Base-by-base conservation (phyloP, 83 land plant species). In the Larix sibirica region DNA sequence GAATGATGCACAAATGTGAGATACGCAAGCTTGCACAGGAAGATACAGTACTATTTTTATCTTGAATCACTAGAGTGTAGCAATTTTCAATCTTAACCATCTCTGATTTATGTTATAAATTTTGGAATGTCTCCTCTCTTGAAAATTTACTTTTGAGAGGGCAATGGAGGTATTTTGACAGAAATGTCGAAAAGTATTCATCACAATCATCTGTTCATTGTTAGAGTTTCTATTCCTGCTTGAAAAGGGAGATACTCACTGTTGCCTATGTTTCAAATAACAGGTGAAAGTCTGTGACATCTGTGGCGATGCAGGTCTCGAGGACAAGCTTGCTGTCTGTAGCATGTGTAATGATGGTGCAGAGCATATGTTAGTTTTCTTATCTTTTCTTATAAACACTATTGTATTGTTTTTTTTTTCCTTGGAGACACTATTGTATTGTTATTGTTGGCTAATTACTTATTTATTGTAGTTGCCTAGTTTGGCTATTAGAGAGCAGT, bases 271-370 rank as follows among this genome's bases (percentile, higher is more conserved):
- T 78, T 54, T 78, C 31, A 50, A 28, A 58, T 60, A 79, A 83
- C 92, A 96, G 98, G 98, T 96, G 8, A 96, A 96, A 74, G 96
- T 96, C 36, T 96, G 99, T 90, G 99, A 96, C 79, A 96, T 94
- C 38, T 96, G 99, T 86, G 99, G 98, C 36, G 96, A 96, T 92
- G 92, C 96, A 26, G 99, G 99, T 64, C 84, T 89, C 26, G 99
- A 96, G 83, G 96, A 96, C 18, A 79, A 79, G 82, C 94, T 96
- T 80, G 99, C 96, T 69, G 81, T 92, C 20, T 96, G 99, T 85
- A 92, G 92, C 80, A 76, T 83, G 66, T 96, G 99, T 81, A 92
- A 81, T 83, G 99, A 96, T 89, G 99, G 99, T 70, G 99, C 99
- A 54, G 99, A 95, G 82, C 98, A 96, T 82, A 93, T 89, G 99